Conservation (phyloP, 192 early-diverging fungal species). For the Gamsiella multidivaricata region DNA sequence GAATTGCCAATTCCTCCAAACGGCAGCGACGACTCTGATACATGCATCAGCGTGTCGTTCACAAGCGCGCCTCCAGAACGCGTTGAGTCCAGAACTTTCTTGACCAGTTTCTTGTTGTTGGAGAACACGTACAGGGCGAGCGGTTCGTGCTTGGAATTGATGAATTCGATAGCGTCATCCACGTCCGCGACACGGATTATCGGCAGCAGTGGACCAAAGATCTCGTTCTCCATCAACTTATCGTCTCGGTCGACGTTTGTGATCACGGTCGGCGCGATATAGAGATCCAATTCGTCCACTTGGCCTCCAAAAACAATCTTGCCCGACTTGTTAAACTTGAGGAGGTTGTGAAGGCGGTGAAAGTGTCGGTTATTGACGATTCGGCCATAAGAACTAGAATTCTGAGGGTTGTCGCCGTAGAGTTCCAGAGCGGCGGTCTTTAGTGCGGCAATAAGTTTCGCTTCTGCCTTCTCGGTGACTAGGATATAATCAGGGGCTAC, state of each 20-base stretch:
- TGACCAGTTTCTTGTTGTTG: constrained; percentile 58
- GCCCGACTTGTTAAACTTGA: constrained; percentile 62
- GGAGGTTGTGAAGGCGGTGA: constrained; percentile 69
- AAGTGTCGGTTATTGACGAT: constrained; percentile 81
- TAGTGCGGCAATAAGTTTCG: constrained; percentile 69
- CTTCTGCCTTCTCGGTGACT: constrained; percentile 67
- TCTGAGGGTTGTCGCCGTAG: constrained; percentile 62
- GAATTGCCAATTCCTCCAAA: constrained; percentile 91
- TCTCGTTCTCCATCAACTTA: constrained; percentile 85
- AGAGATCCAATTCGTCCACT: constrained; percentile 70
- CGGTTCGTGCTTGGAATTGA: constrained; percentile 79
- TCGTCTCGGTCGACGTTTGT: constrained; percentile 73
- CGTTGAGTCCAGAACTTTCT: constrained; percentile 74
- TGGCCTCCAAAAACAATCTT: constrained; percentile 72
- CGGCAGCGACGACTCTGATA: constrained; percentile 67
- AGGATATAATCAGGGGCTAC: constrained; percentile 90
- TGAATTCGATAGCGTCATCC: constrained; percentile 73
- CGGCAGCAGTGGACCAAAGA: constrained; percentile 94
- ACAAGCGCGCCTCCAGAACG: constrained; percentile 79
- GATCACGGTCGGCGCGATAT: constrained; percentile 86
- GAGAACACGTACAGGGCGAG: constrained; percentile 86
- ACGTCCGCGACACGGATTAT: constrained; percentile 74
- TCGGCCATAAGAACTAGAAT: constrained; percentile 68
- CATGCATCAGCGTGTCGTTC: constrained; percentile 88
- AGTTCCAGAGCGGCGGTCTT: constrained; percentile 53